Evolutionary conservation across 768 basidiomycete genomes (phyloP), one percentile per base, ranked within the genome.

Genomic region (Floccularia luteovirens): DNA sequence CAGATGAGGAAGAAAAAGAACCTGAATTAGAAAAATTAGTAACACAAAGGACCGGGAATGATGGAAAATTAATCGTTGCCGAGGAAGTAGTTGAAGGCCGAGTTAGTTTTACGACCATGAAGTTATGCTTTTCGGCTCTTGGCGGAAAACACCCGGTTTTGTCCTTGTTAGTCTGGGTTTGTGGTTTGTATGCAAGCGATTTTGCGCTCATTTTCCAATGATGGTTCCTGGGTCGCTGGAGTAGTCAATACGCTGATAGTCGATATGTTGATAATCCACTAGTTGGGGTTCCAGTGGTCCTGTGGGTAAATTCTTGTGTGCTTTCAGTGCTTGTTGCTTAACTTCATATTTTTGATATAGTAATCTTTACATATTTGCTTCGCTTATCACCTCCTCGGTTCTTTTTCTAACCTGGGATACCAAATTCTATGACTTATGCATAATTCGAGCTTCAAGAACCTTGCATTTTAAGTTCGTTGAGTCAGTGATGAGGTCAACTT

Each of bases 21-120:
- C 52, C 57, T 40, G 28, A 47, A 35, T 51, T 51, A 25, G 64
- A n/a, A n/a, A n/a, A n/a, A n/a, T n/a, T n/a, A n/a, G n/a, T n/a
- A n/a, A n/a, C n/a, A n/a, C n/a, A n/a, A n/a, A n/a, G n/a, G n/a
- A n/a, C n/a, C n/a, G n/a, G n/a, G n/a, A n/a, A n/a, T n/a, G n/a
- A 64, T 30, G 77, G 78, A 2, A 78, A 80, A 50, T 59, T 82
- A n/a, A 67, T 79, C 35, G 57, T 75, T 3, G 69, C 67, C 0
- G 80, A 83, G 49, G 80, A 83, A 49, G 62, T 79, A 27, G 67
- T 62, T 8, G 63, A 67, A 39, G 80, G 80, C 0, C 71, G 72
- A 43, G 68, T 81, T 24, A 68, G 71, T 30, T 75, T 72, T 67
- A 40, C 56, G 22, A 61, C 73, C 17, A 49, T 67, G 58, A 60